phyloP scores from a whole-genome alignment of 176 grass and related monocot species.

The Musa troglodytarum region DNA sequence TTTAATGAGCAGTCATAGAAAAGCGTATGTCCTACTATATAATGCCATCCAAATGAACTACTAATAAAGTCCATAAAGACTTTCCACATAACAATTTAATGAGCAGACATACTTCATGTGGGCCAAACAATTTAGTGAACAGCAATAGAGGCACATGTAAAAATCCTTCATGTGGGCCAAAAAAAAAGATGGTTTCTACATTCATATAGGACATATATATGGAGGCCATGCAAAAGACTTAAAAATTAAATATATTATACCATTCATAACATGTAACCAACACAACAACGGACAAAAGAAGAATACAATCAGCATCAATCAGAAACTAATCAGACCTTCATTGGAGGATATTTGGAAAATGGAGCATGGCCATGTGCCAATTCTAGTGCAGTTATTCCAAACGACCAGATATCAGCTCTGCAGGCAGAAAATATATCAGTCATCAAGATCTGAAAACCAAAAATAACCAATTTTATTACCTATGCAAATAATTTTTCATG shows the following conservation, averaged over 20 bases:
- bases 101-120: too few species aligned
- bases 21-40: too few species aligned
- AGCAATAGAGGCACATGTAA: too few species aligned
- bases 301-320: not conserved
- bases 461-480: not conserved
- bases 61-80: too few species aligned
- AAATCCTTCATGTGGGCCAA: too few species aligned
- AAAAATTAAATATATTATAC: not conserved
- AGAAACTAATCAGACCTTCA: conserved; percentile 52
- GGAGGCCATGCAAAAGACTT: too few species aligned
- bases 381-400: conserved; percentile 99
- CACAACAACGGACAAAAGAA: not conserved
- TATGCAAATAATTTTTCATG: not conserved
- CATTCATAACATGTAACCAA: not conserved
- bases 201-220: too few species aligned
- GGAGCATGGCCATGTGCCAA: conserved; percentile 97
- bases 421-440: not conserved
- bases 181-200: too few species aligned
- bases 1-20: too few species aligned
- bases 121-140: too few species aligned
- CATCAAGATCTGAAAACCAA: not conserved
- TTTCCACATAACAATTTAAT: too few species aligned
- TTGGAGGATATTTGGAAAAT: conserved; percentile 96
- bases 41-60: too few species aligned
- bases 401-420: conserved; percentile 99